Evolutionary conservation across 805 yeast genomes (phyloP).

Genomic region (Candida palmyrensis): DNA sequence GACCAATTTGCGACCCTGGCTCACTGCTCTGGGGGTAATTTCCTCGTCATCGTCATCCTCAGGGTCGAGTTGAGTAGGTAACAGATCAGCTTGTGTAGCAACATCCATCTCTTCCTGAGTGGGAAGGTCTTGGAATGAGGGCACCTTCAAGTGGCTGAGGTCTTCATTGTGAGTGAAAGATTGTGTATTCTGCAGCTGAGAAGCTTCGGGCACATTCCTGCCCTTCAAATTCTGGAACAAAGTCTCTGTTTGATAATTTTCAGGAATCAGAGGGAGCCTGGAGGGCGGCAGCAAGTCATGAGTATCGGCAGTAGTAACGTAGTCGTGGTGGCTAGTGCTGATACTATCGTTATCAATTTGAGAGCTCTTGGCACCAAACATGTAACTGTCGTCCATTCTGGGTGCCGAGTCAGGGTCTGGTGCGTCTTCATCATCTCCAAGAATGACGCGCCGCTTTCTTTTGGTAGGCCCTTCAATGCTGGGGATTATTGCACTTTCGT

Average conservation of each 20-base stretch:
- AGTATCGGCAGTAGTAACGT: conserved; percentile 11
- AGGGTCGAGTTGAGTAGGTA: conserved; percentile 14
- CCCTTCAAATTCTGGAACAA: conserved; percentile 25
- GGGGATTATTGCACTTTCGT: conserved; percentile 8
- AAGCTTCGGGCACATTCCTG: not conserved
- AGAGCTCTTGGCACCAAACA: conserved; percentile 17
- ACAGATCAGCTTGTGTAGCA: conserved; percentile 11
- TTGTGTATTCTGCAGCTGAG: conserved; percentile 7
- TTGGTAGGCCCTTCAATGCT: not conserved
- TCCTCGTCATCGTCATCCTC: conserved; percentile 19
- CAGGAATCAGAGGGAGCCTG: not conserved
- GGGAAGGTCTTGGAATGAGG: conserved; percentile 17
- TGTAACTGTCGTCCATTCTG: conserved; percentile 23
- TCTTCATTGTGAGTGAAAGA: conserved; percentile 6
- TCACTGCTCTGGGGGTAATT: conserved; percentile 19
- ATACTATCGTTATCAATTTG: conserved; percentile 7
- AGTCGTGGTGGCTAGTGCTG: conserved; percentile 9
- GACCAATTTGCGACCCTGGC: conserved; percentile 18
- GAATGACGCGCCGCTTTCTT: not conserved
- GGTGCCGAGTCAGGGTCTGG: conserved; percentile 11
- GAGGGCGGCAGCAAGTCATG: too few relatives aligned
- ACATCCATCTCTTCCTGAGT: conserved; percentile 9
- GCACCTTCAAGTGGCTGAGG: conserved; percentile 9
- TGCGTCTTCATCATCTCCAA: conserved; percentile 10
- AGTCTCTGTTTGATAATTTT: conserved; percentile 5